Evolutionary conservation across 768 basidiomycete species (phyloP).

Genomic region (Gymnopilus dilepis): DNA sequence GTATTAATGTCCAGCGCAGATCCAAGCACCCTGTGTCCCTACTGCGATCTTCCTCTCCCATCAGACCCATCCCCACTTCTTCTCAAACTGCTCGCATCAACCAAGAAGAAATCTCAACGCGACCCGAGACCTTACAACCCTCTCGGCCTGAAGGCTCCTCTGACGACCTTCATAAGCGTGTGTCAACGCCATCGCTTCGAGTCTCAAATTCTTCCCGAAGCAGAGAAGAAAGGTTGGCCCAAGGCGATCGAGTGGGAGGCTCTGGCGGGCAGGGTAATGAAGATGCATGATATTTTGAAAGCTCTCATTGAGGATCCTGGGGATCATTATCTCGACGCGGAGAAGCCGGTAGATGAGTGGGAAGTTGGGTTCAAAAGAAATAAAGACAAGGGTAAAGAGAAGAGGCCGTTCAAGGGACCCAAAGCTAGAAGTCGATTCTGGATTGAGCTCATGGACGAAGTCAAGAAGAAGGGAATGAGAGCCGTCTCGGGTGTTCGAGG

Average conservation of each 20-base stretch:
- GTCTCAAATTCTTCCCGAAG: constrained; percentile 71
- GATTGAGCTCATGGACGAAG: constrained; percentile 65
- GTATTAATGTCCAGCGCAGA: constrained; percentile 61
- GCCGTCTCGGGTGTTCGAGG: constrained; percentile 70
- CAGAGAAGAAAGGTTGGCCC: constrained; percentile 77
- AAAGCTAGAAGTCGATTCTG: constrained; percentile 56
- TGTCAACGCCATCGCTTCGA: constrained; percentile 86
- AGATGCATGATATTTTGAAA: constrained; percentile 52
- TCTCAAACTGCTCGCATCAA: constrained; percentile 53
- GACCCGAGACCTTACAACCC: constrained; percentile 75
- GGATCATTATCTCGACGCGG: constrained; percentile 19
- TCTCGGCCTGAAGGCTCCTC: constrained; percentile 59
- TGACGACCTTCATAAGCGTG: constrained; percentile 65
- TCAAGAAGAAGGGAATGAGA: constrained; percentile 68
- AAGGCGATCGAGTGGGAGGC: constrained; percentile 67
- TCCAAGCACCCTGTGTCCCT: constrained; percentile 77
- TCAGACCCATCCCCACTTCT: constrained; percentile 63
- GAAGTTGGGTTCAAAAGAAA: constrained; percentile 22
- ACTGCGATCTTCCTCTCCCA: constrained; percentile 78
- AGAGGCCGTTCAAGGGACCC: constrained; percentile 17
- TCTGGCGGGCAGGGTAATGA: constrained; percentile 57
- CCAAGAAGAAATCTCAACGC: constrained; percentile 55
- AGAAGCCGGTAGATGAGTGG: constrained; percentile 20
- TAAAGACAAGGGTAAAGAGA: constrained; percentile 1
- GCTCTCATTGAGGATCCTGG: constrained; percentile 56